Evolutionary conservation across 2,329 filamentous ascomycete genomes (phyloP).

Genomic region (Phialemoniopsis sp.): DNA sequence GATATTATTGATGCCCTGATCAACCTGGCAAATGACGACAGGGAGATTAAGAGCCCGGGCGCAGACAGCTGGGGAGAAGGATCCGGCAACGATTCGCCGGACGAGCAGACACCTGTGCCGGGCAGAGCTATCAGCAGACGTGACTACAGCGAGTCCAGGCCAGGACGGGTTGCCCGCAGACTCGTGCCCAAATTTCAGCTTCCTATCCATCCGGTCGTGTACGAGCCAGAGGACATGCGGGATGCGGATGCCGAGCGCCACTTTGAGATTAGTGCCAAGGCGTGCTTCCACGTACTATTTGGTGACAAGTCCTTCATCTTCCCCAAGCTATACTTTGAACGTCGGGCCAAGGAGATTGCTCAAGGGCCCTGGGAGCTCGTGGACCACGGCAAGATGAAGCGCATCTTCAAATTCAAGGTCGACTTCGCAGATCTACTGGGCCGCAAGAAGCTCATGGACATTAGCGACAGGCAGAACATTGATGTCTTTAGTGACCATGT

Average conservation of each 20-base stretch:
- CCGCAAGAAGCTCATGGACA: conserved; percentile 53
- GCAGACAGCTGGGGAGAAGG: conserved; percentile 91
- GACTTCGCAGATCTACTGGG: conserved; percentile 63
- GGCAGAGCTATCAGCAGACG: too few species aligned
- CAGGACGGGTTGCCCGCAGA: conserved; percentile 13
- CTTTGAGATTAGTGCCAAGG: conserved; percentile 90
- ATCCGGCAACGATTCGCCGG: conserved; percentile 33
- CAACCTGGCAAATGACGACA: conserved; percentile 64
- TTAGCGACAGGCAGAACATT: conserved; percentile 81
- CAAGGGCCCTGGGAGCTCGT: conserved; percentile 80
- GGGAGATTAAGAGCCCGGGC: conserved; percentile 57
- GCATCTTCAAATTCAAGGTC: conserved; percentile 79
- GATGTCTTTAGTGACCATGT: conserved; percentile 76
- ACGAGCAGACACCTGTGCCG: too few species aligned
- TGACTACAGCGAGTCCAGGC: too few species aligned
- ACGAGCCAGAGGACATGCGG: conserved; percentile 79
- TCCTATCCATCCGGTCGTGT: conserved; percentile 75
- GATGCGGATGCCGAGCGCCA: conserved; percentile 71
- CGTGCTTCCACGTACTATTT: conserved; percentile 92
- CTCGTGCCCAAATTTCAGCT: conserved; percentile 71
- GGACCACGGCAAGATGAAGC: conserved; percentile 66
- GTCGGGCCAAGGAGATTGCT: conserved; percentile 71
- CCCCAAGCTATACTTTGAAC: conserved; percentile 82
- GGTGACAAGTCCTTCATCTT: conserved; percentile 95
- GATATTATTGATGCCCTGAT: conserved; percentile 69